Percentiles rank a stretch among this genome's conserved stretches.
phyloP scores from a whole-genome alignment of 139 green algal species.

The Chlamydomonas eustigma region DNA sequence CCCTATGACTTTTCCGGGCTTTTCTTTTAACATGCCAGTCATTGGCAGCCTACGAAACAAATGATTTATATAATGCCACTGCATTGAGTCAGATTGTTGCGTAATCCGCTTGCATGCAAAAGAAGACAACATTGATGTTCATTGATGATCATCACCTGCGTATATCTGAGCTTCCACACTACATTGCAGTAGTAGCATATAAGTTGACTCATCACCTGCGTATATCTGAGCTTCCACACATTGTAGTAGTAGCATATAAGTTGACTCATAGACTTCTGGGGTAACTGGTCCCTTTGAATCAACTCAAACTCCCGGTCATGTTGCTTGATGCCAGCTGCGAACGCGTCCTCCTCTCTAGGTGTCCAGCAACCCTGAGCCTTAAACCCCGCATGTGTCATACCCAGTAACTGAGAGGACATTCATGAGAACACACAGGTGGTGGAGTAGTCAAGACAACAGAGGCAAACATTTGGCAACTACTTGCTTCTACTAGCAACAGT shows the following conservation, averaged over 20 bases:
- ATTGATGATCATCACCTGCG: too few relatives aligned
- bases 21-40: too few relatives aligned
- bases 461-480: too few relatives aligned
- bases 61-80: too few relatives aligned
- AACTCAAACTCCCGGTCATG: constrained; percentile 16
- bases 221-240: constrained; percentile 15
- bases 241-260: constrained; percentile 23
- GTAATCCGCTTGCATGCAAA: too few relatives aligned
- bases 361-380: constrained; percentile 3
- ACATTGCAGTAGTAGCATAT: constrained; percentile 20
- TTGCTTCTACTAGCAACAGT: too few relatives aligned
- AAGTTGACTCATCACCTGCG: constrained; percentile 7
- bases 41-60: too few relatives aligned
- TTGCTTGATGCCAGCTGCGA: not conserved
- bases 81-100: too few relatives aligned
- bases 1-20: too few relatives aligned
- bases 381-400: not conserved
- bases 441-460: too few relatives aligned
- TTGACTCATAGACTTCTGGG: constrained; percentile 10
- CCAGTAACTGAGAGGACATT: constrained; percentile 5
- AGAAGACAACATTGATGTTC: too few relatives aligned
- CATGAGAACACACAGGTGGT: too few relatives aligned
- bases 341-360: constrained; percentile 1
- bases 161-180: constrained; percentile 17
- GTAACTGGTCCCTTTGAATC: constrained; percentile 1